Percentiles rank a stretch among this genome's conserved stretches.
phyloP scores from a whole-genome alignment of 257 asterid genomes.

The Solanum gandarillasii region DNA sequence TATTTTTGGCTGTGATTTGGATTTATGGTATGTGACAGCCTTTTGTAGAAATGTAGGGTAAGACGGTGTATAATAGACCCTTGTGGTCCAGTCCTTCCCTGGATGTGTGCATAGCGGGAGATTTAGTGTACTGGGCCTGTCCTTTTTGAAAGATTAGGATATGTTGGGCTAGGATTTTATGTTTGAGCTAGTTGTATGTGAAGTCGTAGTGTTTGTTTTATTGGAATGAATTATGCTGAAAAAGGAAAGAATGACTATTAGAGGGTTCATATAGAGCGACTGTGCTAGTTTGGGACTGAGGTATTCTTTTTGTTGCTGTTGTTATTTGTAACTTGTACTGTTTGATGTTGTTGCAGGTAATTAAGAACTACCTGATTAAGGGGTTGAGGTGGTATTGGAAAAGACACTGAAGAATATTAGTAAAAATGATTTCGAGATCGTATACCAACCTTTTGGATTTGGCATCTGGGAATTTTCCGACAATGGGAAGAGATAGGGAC shows the following conservation, averaged over 20 bases:
- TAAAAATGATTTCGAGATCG: slow-evolving; percentile 73
- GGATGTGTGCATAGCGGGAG: neutral
- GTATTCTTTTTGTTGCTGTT: neutral
- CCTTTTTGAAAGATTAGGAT: neutral
- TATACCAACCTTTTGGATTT: slow-evolving; percentile 74
- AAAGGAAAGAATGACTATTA: neutral
- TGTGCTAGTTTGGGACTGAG: neutral
- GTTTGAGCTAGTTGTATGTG: neutral
- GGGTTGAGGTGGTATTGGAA: neutral
- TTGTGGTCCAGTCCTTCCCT: neutral
- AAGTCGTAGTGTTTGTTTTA: neutral
- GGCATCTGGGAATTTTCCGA: slow-evolving; percentile 77
- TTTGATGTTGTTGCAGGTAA: neutral
- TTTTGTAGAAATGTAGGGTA: neutral
- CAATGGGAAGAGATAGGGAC: slow-evolving; percentile 60
- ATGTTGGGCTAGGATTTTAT: neutral
- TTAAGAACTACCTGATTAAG: neutral
- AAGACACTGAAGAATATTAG: slow-evolving; percentile 9
- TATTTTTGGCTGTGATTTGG: neutral
- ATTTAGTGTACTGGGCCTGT: neutral
- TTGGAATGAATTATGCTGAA: neutral
- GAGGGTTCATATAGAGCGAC: neutral
- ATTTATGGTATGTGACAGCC: neutral
- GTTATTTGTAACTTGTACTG: neutral
- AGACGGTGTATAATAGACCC: neutral